These are phyloP conservation scores for Eragrostis tef DNA, from an alignment of 202 grass and related monocot genomes.

Conservation along the genomic window DNA sequence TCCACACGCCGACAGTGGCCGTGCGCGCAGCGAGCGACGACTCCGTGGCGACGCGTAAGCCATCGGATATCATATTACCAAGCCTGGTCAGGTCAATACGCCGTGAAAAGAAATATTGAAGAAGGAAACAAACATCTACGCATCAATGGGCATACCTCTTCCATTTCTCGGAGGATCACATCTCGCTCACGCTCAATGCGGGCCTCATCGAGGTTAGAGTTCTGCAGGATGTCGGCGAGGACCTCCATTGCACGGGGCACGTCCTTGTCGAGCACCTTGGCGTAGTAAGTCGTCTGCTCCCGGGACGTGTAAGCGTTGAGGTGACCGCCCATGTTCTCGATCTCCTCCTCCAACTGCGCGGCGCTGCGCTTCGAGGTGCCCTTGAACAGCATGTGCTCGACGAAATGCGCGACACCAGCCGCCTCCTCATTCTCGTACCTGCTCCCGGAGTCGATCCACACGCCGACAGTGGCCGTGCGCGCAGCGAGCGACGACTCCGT, in stretches of 20 bases:
- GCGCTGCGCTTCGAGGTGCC: conserved; percentile 70
- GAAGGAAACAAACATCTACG: conserved; percentile 13
- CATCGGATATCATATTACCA: too few species aligned
- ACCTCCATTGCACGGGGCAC: conserved; percentile 75
- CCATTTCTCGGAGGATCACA: conserved; percentile 95
- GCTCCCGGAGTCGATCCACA: conserved; percentile 98
- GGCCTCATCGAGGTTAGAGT: conserved; percentile 67
- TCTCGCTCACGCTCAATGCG: conserved; percentile 77
- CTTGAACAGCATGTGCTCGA: conserved; percentile 99
- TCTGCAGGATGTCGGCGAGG: conserved; percentile 83
- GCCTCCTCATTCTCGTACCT: conserved; percentile 77
- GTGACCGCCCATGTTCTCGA: conserved; percentile 97
- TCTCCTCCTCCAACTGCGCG: conserved; percentile 85
- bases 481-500: conserved; percentile 85
- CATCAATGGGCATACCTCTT: conserved; percentile 65
- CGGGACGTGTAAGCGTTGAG: conserved; percentile 96
- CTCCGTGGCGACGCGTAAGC: conserved; percentile 90
- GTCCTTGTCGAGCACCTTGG: conserved; percentile 94
- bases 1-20: conserved; percentile 95
- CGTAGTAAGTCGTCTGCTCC: conserved; percentile 95
- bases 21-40: conserved; percentile 72
- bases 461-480: conserved; percentile 80
- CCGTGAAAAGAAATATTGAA: background rate
- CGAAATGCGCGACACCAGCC: conserved; percentile 86
- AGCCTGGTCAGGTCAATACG: too few species aligned